Evolutionary conservation across 106 monocot genomes (phyloP), one percentile per base, ranked within the genome.

Genomic region (Agapanthus africanus): DNA sequence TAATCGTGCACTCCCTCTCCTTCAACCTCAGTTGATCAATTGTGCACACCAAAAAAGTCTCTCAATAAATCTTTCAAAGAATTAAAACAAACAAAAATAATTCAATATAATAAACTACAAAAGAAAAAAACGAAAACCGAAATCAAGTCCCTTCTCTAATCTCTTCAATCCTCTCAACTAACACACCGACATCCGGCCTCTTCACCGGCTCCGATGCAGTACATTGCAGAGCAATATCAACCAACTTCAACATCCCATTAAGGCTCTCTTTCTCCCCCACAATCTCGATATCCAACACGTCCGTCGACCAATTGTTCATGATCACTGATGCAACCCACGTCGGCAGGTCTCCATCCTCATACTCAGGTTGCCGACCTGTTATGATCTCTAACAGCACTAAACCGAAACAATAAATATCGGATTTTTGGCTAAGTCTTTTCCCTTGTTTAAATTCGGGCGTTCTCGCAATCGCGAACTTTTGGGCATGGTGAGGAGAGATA

Each of bases 321-420:
- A 78, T 33, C 0, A 66, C 77, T n/a, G 64, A 54, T 19, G 65
- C 71, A 59, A 74, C 79, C 88, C 84, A 77, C 39, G 57, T 66
- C 11, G 76, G 66, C 66, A 81, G 36, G 33, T 63, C 15, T 47
- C 76, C 69, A 4, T 59, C 72, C 23, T 65, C 72, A 0, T 63
- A 46, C 11, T 66, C 63, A 2, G 82, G 74, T 1, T 59, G 37
- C 31, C 74, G 54, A 1, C 88, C 88, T 9, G 84, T 88, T 31
- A 88, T 63, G 34, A 85, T 56, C 74, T 84, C 88, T 1, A 88
- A 49, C 4, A 88, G 60, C 10, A 85, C 11, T 18, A 88, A 63
- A 1, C 88, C 81, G 27, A 88, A 79, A 56, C 84, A 84, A 60
- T 79, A 88, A 36, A 84, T 81, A 33, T 88, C 84, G 1, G 79